Conservation (phyloP, 2,329 filamentous ascomycete genomes). For the Rhynchosporium graminicola region DNA sequence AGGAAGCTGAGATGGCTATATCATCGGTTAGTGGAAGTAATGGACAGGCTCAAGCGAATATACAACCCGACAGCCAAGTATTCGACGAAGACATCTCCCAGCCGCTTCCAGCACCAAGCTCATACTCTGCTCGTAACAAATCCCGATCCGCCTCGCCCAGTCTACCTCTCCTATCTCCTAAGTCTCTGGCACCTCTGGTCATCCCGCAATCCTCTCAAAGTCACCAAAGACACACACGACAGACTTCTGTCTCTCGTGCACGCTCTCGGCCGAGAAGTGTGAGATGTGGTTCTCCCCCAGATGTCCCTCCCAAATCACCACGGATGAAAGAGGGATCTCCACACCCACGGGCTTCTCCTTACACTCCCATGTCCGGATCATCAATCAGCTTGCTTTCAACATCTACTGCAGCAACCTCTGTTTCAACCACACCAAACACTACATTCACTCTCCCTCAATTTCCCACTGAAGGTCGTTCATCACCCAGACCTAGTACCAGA, state of each 20-base stretch:
- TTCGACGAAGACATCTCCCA: constrained; percentile 10
- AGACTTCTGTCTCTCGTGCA: constrained; percentile 43
- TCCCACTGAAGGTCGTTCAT: constrained; percentile 28
- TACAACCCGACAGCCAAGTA: constrained; percentile 5
- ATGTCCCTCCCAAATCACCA: constrained; percentile 44
- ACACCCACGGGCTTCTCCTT: constrained; percentile 43
- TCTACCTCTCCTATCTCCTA: constrained; percentile 52
- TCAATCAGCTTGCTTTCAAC: constrained; percentile 28
- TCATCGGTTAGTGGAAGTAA: constrained; percentile 16
- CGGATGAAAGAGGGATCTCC: constrained; percentile 51
- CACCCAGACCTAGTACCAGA: constrained; percentile 29
- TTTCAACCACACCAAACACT: constrained; percentile 29
- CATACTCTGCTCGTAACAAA: constrained; percentile 11
- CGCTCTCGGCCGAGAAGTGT: constrained; percentile 44
- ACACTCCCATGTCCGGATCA: constrained; percentile 47
- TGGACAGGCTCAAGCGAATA: constrained; percentile 22
- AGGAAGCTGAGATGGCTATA: constrained; percentile 40
- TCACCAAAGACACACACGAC: constrained; percentile 24
- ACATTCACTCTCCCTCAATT: constrained; percentile 10
- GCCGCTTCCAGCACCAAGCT: constrained; percentile 4
- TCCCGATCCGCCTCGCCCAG: constrained; percentile 34
- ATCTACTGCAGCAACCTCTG: constrained; percentile 33
- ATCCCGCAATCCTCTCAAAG: constrained; percentile 47
- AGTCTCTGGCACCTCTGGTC: constrained; percentile 56
- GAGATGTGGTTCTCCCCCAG: constrained; percentile 43